These are phyloP conservation scores for Diaporthe helianthi DNA, from an alignment of 2,329 filamentous ascomycete genomes.

Conservation along the genomic window DNA sequence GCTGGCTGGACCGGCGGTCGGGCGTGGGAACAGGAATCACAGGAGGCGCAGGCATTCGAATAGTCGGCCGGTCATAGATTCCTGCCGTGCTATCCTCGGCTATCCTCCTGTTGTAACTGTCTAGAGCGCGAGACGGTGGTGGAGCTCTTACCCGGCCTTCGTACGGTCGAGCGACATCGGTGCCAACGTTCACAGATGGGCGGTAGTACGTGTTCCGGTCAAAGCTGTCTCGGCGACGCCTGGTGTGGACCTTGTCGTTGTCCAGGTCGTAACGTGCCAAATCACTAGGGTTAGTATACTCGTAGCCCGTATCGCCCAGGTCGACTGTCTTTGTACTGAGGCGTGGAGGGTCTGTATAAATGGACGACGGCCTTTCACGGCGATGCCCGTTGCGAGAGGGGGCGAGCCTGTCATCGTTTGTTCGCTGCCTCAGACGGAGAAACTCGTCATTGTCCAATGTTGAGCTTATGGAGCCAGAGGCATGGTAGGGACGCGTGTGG, in stretches of 20 bases:
- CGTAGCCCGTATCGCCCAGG: constrained; percentile 66
- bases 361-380: constrained; percentile 52
- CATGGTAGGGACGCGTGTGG: constrained; percentile 40
- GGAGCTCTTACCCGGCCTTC: constrained; percentile 58
- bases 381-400: constrained; percentile 52
- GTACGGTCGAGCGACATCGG: constrained; percentile 53
- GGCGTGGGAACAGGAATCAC: constrained; percentile 49
- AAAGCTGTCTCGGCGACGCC: constrained; percentile 59
- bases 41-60: constrained; percentile 54
- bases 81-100: constrained; percentile 44
- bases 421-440: constrained; percentile 56
- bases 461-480: constrained; percentile 51
- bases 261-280: constrained; percentile 68
- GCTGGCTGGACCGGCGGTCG: constrained; percentile 42
- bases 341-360: constrained; percentile 53
- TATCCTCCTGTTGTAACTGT: constrained; percentile 64
- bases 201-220: constrained; percentile 60
- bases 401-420: constrained; percentile 51
- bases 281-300: constrained; percentile 69
- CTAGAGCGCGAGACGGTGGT: constrained; percentile 73
- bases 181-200: constrained; percentile 60
- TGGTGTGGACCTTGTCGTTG: constrained; percentile 52
- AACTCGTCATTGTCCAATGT: constrained; percentile 60
- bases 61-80: constrained; percentile 55
- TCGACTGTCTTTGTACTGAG: constrained; percentile 54